Base-by-base conservation (phyloP, 495 filamentous ascomycete genomes). In the Beverwykella pulmonaria region DNA sequence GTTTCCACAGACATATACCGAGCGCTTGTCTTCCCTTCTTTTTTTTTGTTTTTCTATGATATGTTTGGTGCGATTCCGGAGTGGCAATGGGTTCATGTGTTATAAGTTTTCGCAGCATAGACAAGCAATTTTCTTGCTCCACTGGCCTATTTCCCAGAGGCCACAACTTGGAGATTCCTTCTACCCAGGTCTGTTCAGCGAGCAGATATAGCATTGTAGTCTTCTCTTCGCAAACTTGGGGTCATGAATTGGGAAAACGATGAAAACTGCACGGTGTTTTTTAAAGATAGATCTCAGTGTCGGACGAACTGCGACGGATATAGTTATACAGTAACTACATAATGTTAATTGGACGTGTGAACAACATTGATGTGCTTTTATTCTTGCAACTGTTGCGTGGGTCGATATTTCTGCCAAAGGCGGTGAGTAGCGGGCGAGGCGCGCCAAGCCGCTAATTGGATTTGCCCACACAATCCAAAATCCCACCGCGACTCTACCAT, bases 101-200 rank as follows among this genome's bases (percentile, higher is more conserved):
- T 49, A 22, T 44, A 20, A 53, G 59, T 63, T 34, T 63, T 63
- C 9, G 65, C 59, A 63, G 59, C 59, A 68, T 63, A 68, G 65
- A 68, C 65, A 53, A 49, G 53, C 41, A 52, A 27, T 7, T 22
- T 59, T 59, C 58, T 23, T 26, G 39, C 57, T 20, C 34, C 12
- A 47, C 17, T 25, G 44, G 27, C 59, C 32, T 25, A 29, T 30
- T 29, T 32, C 52, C 29, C 6, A 55, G 30, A 26, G 49, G 50
- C 30, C 25, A 48, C 25, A 20, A 41, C 49, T 46, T 53, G 48
- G 53, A 20, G 25, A 19, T 55, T 27, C 53, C 54, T 59, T 59
- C 48, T 65, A 12, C 14, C 54, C 30, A 26, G 32, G 41, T 27
- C 47, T 19, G 25, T 39, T 67, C 26, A 27, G 49, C 15, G 26